Percentiles rank a stretch among this genome's conserved stretches.
phyloP scores from a whole-genome alignment of 768 basidiomycete species.

The Leccinum barrowsii region DNA sequence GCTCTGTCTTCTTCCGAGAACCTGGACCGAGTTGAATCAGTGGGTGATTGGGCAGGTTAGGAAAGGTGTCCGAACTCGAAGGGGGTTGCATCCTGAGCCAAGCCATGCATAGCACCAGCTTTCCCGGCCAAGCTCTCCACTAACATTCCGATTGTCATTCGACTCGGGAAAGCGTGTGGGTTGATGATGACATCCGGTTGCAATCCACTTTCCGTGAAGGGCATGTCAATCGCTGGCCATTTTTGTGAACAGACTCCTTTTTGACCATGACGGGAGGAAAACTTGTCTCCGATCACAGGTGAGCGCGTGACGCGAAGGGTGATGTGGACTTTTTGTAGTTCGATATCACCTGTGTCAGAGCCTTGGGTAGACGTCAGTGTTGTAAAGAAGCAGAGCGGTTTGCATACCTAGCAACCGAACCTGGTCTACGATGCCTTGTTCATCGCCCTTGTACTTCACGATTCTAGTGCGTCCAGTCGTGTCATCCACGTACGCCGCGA shows the following conservation, averaged over 20 bases:
- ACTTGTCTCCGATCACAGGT: slow-evolving; percentile 98
- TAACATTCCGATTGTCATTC: slow-evolving; percentile 99
- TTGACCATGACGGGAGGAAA: slow-evolving; percentile 97
- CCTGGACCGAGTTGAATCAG: slow-evolving; percentile 38
- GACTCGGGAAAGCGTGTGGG: slow-evolving; percentile 97
- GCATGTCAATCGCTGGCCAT: slow-evolving; percentile 98
- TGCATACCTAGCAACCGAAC: slow-evolving; percentile 82
- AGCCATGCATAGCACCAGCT: slow-evolving; percentile 95
- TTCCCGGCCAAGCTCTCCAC: slow-evolving; percentile 99
- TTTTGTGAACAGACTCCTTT: slow-evolving; percentile 99
- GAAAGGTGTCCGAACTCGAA: slow-evolving; percentile 68
- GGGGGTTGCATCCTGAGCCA: slow-evolving; percentile 97
- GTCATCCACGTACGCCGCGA: slow-evolving; percentile 88
- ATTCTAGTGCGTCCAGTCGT: slow-evolving; percentile 77
- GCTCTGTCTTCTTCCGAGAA: slow-evolving; percentile 98
- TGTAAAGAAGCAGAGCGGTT: background rate
- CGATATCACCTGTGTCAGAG: slow-evolving; percentile 80
- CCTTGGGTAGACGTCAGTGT: slow-evolving; percentile 42
- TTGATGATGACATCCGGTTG: slow-evolving; percentile 99
- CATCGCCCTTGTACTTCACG: slow-evolving; percentile 96
- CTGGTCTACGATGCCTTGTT: slow-evolving; percentile 83
- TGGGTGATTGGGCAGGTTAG: background rate
- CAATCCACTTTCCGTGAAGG: slow-evolving; percentile 97
- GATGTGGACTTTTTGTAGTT: slow-evolving; percentile 90
- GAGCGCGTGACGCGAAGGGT: slow-evolving; percentile 90